Conservation (phyloP, 306 rosid genomes). For the Cucurbita ficifolia region DNA sequence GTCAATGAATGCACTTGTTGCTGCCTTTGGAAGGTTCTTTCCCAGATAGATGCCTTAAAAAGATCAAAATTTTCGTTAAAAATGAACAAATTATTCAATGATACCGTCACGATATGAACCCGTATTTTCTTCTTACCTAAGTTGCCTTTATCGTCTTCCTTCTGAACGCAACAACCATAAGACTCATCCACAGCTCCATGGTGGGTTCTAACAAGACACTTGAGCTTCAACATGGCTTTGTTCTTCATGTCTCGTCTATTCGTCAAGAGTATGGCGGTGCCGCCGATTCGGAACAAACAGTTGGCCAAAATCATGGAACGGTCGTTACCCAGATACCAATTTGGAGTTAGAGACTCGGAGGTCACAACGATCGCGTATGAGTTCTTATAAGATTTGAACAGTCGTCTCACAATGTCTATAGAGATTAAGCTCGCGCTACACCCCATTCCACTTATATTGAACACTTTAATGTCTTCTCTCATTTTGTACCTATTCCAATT, state of each 20-base stretch:
- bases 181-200: constrained; percentile 4
- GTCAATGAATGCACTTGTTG: constrained; percentile 61
- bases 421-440: constrained; percentile 2
- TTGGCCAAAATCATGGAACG: constrained; percentile 1
- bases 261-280: neutral
- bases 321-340: constrained; percentile 4
- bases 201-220: neutral
- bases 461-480: constrained; percentile 34
- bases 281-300: neutral
- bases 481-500: constrained; percentile 31
- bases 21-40: constrained; percentile 58
- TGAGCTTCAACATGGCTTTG: neutral
- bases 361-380: neutral
- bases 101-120: too few species aligned
- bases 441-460: constrained; percentile 5
- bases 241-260: neutral
- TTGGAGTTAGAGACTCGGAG: neutral
- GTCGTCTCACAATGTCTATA: neutral
- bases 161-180: neutral
- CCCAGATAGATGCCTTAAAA: constrained; percentile 16
- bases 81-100: too few species aligned
- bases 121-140: constrained; percentile 6
- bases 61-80: too few species aligned
- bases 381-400: neutral
- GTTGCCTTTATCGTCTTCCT: constrained; percentile 4